Conservation (phyloP, 169 alveolate species). For the Cryptosporidium viatorum region DNA sequence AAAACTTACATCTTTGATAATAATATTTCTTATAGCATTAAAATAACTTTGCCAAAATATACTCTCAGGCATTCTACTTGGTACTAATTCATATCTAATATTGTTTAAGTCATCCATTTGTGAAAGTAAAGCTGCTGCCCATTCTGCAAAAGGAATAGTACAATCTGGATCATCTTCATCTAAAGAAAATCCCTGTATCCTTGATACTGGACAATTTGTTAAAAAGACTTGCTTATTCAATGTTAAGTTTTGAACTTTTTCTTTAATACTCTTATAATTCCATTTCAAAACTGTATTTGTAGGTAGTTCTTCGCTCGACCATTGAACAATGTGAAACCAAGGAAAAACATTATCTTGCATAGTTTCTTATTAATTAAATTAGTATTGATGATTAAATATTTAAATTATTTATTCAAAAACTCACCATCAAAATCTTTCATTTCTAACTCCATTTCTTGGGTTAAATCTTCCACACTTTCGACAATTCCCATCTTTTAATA, state of each 20-base stretch:
- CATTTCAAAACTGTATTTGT: constrained; percentile 76
- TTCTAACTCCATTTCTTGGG: constrained; percentile 45
- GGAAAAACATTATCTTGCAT: constrained; percentile 77
- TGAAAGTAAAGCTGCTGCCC: constrained; percentile 75
- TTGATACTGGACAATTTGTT: constrained; percentile 62
- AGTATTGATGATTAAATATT: neutral
- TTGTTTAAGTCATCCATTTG: constrained; percentile 60
- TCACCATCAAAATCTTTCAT: constrained; percentile 72
- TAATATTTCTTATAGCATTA: constrained; percentile 72
- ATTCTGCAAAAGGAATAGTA: constrained; percentile 57
- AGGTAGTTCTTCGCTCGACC: constrained; percentile 76
- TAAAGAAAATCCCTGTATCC: constrained; percentile 53
- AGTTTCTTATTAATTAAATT: constrained; percentile 22
- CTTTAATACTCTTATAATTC: constrained; percentile 68
- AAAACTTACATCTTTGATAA: constrained; percentile 63
- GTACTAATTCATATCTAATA: constrained; percentile 77
- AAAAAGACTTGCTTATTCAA: constrained; percentile 50
- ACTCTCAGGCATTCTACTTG: constrained; percentile 76
- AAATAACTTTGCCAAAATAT: constrained; percentile 78
- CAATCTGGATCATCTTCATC: constrained; percentile 34
- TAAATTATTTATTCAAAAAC: neutral
- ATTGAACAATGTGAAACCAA: constrained; percentile 79
- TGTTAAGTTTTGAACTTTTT: constrained; percentile 54
- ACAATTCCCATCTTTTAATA: constrained; percentile 39
- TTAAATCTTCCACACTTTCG: constrained; percentile 60